Percentiles rank a stretch among this genome's conserved stretches.
phyloP scores from a whole-genome alignment of 495 filamentous ascomycete genomes.

The Daldinia bambusicola region DNA sequence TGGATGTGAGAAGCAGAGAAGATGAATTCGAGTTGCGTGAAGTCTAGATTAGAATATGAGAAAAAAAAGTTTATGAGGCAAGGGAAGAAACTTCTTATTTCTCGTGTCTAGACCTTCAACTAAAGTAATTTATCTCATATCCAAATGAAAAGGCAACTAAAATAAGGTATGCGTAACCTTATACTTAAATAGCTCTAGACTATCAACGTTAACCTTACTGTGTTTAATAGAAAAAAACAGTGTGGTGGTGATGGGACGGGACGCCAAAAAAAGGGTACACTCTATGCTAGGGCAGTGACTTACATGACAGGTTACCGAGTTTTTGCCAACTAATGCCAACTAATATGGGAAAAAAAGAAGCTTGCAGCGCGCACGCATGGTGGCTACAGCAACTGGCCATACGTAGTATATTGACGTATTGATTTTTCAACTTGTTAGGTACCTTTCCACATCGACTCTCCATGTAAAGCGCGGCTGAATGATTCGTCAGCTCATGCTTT shows the following conservation, averaged over 20 bases:
- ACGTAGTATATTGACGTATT: conserved; percentile 12
- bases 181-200: conserved; percentile 32
- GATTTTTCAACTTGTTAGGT: conserved; percentile 26
- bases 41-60: conserved; percentile 12
- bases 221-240: background rate
- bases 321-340: conserved; percentile 3
- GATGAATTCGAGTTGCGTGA: background rate
- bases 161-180: conserved; percentile 37
- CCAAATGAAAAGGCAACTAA: conserved; percentile 19
- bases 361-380: conserved; percentile 2
- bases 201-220: conserved; percentile 21
- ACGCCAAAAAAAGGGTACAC: conserved; percentile 11
- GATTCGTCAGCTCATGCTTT: conserved; percentile 37
- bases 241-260: conserved; percentile 33
- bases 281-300: background rate
- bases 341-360: conserved; percentile 24
- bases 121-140: conserved; percentile 25
- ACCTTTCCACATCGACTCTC: conserved; percentile 5
- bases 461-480: conserved; percentile 4
- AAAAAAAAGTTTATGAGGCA: conserved; percentile 17
- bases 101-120: conserved; percentile 33
- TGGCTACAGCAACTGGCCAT: conserved; percentile 29
- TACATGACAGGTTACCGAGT: conserved; percentile 12
- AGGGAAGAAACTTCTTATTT: conserved; percentile 17
- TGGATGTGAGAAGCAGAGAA: too few species aligned